Evolutionary conservation across 2,329 filamentous ascomycete genomes (phyloP), one percentile per base, ranked within the genome.

Genomic region (Davidsoniella eucalypti): DNA sequence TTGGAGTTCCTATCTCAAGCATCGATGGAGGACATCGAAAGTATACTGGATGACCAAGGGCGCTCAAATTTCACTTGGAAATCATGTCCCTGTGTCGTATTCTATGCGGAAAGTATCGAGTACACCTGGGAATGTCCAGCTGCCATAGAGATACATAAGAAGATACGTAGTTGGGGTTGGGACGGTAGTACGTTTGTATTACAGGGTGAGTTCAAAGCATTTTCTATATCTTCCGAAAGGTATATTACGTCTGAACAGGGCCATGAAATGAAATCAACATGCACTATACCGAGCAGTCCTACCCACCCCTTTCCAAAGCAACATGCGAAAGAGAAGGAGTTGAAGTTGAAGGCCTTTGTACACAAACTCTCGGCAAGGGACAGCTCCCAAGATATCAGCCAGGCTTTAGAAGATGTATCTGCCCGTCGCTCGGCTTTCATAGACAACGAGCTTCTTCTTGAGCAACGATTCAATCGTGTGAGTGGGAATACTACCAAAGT

Each of bases 151-250:
- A 56, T 77, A 2, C 58, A 66, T 17, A 59, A 65, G 38, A 72
- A 71, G 53, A 63, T 77, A 48, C 66, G 61, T 46, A 58, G 58
- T 14, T 64, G 66, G 55, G 69, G 67, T 18, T 77, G 73, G 73
- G 54, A 55, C 0, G 73, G 73, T 2, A 66, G 68, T 39, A 70
- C 65, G 52, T 76, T 76, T 56, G 63, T 76, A 6, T 64, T 77
- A 33, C 75, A 75, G 56, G 73, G 73, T 0, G 70, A 73, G 49
- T 77, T 72, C 57, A 65, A 67, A 44, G 73, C 76, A 54, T 76
- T 76, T 54, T 72, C 70, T 14, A 63, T 64, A 23, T 71, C 70
- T 0, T 76, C 73, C 54, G 67, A 68, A 53, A 69, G 68, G 52
- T 69, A 73, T 53, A 71, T 75, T 52, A 64, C 63, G 7, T 26